Percentiles rank a stretch among this genome's conserved stretches.
Conservation (phyloP, 2,329 filamentous ascomycete genomes). For the Aspergillus sp. region DNA sequence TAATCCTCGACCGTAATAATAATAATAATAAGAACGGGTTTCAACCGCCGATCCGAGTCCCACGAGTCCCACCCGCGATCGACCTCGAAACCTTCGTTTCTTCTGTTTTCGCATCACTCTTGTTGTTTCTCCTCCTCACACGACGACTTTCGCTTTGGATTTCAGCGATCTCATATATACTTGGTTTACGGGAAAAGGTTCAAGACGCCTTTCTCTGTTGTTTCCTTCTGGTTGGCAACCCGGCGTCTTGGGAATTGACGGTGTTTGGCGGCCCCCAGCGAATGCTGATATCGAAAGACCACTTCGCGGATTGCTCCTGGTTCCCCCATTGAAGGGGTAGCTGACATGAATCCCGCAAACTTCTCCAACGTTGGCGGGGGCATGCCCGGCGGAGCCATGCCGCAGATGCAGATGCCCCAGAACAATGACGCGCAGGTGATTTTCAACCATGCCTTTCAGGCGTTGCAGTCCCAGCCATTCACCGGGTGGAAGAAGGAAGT, state of each 20-base stretch:
- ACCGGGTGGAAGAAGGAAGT: constrained; percentile 40
- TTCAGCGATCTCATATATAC: no score
- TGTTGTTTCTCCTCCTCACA: background rate
- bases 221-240: background rate
- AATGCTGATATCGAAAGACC: constrained; percentile 28
- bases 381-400: constrained; percentile 27
- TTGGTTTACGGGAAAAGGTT: no score
- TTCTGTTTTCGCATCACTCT: background rate
- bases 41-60: background rate
- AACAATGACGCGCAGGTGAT: constrained; percentile 30
- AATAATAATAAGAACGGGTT: background rate
- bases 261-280: constrained; percentile 15
- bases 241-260: constrained; percentile 1
- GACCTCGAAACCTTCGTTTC: background rate
- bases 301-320: constrained; percentile 26
- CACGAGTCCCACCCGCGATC: constrained; percentile 1
- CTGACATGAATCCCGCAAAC: constrained; percentile 37
- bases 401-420: constrained; percentile 24
- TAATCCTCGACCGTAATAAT: background rate
- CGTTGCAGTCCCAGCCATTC: constrained; percentile 35
- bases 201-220: no score
- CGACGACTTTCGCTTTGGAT: no score
- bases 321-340: constrained; percentile 31
- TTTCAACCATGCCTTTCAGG: constrained; percentile 31
- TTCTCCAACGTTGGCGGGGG: constrained; percentile 30